Conservation (phyloP, 1,284 basidiomycete species). For the Malassezia cuniculi region DNA sequence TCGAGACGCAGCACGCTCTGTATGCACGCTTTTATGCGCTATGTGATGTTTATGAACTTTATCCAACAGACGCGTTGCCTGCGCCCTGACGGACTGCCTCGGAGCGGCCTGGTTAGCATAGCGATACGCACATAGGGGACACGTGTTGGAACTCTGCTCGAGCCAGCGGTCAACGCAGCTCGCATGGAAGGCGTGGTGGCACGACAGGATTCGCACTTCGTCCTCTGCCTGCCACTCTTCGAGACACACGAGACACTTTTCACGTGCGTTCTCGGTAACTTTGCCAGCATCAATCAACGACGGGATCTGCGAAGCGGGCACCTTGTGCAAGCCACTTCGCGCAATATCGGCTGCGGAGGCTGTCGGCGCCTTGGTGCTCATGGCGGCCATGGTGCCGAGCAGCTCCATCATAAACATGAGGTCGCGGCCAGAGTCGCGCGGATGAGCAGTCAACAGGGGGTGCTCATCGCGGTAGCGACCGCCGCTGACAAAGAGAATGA, state of each 20-base stretch:
- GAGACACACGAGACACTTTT: slow-evolving; percentile 37
- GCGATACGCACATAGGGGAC: slow-evolving; percentile 24
- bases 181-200: slow-evolving; percentile 36
- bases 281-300: slow-evolving; percentile 15
- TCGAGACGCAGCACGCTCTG: slow-evolving; percentile 76
- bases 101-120: slow-evolving; percentile 4
- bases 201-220: slow-evolving; percentile 27
- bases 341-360: slow-evolving; percentile 34
- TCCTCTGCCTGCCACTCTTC: slow-evolving; percentile 39
- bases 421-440: slow-evolving; percentile 31
- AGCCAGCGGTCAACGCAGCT: slow-evolving; percentile 32
- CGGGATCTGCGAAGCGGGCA: slow-evolving; percentile 21
- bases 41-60: slow-evolving; percentile 66
- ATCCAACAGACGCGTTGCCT: slow-evolving; percentile 48
- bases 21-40: slow-evolving; percentile 81
- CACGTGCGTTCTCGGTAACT: slow-evolving; percentile 35
- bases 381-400: slow-evolving; percentile 30
- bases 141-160: slow-evolving; percentile 30
- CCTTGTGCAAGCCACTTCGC: slow-evolving; percentile 19
- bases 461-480: slow-evolving; percentile 35
- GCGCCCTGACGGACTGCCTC: slow-evolving; percentile 3
- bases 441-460: slow-evolving; percentile 30
- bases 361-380: slow-evolving; percentile 28
- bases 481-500: slow-evolving; percentile 40
- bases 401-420: slow-evolving; percentile 42